Base-by-base conservation (phyloP, 768 basidiomycete species). In the Rhizopogon vesiculosus region DNA sequence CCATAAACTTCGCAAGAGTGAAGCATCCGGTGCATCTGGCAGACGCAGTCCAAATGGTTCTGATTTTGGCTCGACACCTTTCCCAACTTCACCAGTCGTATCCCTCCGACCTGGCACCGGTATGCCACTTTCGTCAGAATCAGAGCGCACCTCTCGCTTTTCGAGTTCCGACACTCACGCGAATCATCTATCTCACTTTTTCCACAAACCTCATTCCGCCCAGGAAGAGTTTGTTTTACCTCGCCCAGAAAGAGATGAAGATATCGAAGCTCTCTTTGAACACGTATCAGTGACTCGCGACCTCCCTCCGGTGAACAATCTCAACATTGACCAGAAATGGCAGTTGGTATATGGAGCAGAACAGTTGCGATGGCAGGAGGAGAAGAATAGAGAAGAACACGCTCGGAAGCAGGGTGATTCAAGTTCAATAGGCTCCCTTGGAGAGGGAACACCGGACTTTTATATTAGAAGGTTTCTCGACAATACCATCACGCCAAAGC, bases 381-480 rank as follows among this genome's bases (percentile, higher is more conserved):
- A 86, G 62, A 83, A 80, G 63, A 79, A 75, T 58, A 78, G 84
- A 61, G 81, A 85, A 58, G 83, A 84, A 54, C 83, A 85, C 62
- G 71, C 77, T 19, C 81, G 75, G 65, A 84, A 76, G 65, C 84
- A 84, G 63, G 74, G 73, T 6, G 87, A 88, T 59, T 66, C 76
- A 3, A 84, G 85, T 6, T 81, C 82, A 53, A 61, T 82, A 7
- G 70, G 73, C 6, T 68, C 78, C 19, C 78, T 83, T 19, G 70
- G 81, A 19, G 82, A 84, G 53, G 86, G 88, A 58, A 84, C 89
- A 8, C 93, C 95, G 1, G 90, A 97, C 68, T 97, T 89, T 89
- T 98, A 93, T 66, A 84, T 98, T 60, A 83, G 86, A 69, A 92
- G 87, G 70, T 92, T 97, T 67, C 76, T 98, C 65, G 89, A 95